Conservation (phyloP, 192 early-diverging fungal genomes). For the Rhizophlyctis rosea region DNA sequence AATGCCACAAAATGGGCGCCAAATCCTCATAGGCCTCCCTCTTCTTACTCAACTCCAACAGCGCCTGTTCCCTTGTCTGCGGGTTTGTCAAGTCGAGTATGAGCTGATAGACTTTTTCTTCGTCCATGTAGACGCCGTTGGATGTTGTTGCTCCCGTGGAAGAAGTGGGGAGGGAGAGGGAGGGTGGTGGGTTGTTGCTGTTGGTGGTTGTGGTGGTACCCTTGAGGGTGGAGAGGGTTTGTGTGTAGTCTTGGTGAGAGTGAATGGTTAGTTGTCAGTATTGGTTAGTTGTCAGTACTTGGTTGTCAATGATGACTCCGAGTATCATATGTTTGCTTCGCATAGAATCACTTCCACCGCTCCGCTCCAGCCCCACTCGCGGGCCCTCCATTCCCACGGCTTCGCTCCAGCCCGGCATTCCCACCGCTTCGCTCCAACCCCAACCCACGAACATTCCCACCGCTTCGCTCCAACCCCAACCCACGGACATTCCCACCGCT, state of each 20-base stretch:
- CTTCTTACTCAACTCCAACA: conserved; percentile 90
- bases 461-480: neutral
- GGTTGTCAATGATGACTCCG: too few relatives aligned
- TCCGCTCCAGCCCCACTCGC: conserved; percentile 1
- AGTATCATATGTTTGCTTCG: too few relatives aligned
- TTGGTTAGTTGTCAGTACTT: too few relatives aligned
- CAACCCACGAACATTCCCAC: too few relatives aligned
- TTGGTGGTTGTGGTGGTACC: conserved; percentile 26
- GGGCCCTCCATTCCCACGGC: too few relatives aligned
- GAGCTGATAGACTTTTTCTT: conserved; percentile 85
- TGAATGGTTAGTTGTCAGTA: too few relatives aligned
- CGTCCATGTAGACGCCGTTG: conserved; percentile 37
- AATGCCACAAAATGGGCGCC: conserved; percentile 96
- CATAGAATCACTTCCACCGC: too few relatives aligned
- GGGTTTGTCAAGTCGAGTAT: conserved; percentile 82
- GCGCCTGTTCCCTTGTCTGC: conserved; percentile 74
- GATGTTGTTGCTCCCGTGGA: conserved; percentile 31
- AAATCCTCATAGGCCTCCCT: conserved; percentile 94
- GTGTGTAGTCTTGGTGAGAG: too few relatives aligned
- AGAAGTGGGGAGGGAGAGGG: conserved; percentile 24
- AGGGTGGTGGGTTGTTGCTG: conserved; percentile 22
- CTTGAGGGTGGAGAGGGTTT: conserved; percentile 21
- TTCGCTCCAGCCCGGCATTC: too few relatives aligned
- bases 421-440: neutral
- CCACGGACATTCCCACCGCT: too few relatives aligned